phyloP scores from a whole-genome alignment of 1,139 yeast genomes.

The Meyerozyma elateridarum region DNA sequence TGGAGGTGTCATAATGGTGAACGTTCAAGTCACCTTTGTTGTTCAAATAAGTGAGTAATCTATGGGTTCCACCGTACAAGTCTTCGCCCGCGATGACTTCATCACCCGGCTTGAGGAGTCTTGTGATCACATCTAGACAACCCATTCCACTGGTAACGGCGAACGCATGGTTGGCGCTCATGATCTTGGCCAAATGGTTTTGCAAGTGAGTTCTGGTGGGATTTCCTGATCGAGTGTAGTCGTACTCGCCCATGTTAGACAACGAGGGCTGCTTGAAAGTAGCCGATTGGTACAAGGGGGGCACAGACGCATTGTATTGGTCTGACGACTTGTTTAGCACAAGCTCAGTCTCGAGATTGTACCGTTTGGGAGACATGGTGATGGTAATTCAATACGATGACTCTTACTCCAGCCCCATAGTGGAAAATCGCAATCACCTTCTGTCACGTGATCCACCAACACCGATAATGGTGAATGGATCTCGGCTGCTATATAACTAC shows the following conservation, averaged over 20 bases:
- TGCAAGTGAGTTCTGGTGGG: slow-evolving; percentile 85
- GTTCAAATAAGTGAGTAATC: slow-evolving; percentile 71
- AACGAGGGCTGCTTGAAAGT: slow-evolving; percentile 83
- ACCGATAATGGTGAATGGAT: neutral
- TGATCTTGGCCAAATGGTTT: slow-evolving; percentile 68
- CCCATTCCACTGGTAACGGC: slow-evolving; percentile 94
- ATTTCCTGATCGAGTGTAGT: slow-evolving; percentile 91
- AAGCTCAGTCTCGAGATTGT: slow-evolving; percentile 65
- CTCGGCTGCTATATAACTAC: neutral
- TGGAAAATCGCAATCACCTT: neutral
- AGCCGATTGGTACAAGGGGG: slow-evolving; percentile 89
- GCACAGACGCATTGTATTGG: slow-evolving; percentile 74
- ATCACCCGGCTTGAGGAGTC: slow-evolving; percentile 71
- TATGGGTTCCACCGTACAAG: slow-evolving; percentile 87
- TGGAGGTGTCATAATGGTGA: slow-evolving; percentile 78
- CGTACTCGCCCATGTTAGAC: slow-evolving; percentile 77
- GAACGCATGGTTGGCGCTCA: slow-evolving; percentile 66
- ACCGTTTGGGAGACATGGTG: slow-evolving; percentile 28
- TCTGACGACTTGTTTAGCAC: slow-evolving; percentile 66
- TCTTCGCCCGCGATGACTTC: slow-evolving; percentile 92
- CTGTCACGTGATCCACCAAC: slow-evolving; percentile 5
- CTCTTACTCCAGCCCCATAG: too few relatives aligned
- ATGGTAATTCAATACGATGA: slow-evolving; percentile 2
- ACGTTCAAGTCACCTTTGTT: slow-evolving; percentile 66
- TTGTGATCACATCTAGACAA: slow-evolving; percentile 77